Evolutionary conservation across 768 basidiomycete genomes (phyloP).

Genomic region (Lactifluus volemus): DNA sequence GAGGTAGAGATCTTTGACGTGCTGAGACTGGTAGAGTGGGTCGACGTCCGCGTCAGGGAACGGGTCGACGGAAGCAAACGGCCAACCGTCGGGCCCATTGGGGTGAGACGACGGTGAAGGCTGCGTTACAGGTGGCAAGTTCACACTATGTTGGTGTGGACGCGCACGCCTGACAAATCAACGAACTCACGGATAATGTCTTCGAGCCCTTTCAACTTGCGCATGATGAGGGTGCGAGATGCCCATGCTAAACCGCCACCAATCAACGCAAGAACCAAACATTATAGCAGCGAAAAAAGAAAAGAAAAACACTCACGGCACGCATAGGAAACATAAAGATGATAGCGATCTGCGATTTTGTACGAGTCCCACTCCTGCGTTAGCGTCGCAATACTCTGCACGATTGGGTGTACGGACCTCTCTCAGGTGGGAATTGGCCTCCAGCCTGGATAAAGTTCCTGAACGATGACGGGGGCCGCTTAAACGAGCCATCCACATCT

Average conservation of each 20-base stretch:
- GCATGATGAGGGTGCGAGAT: conserved; percentile 77
- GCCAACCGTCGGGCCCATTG: conserved; percentile 85
- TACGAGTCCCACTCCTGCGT: background rate
- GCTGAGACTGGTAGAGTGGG: conserved; percentile 54
- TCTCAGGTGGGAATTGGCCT: conserved; percentile 64
- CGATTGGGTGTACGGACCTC: conserved; percentile 39
- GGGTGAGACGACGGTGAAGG: conserved; percentile 76
- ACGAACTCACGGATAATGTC: conserved; percentile 59
- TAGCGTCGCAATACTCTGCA: background rate
- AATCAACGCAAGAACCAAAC: too few relatives aligned
- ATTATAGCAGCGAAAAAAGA: too few relatives aligned
- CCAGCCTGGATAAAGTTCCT: conserved; percentile 46
- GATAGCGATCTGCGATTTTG: conserved; percentile 61
- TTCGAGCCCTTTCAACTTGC: conserved; percentile 90
- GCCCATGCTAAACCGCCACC: conserved; percentile 68
- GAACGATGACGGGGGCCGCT: conserved; percentile 45
- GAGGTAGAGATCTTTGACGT: conserved; percentile 83
- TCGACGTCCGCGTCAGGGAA: conserved; percentile 74
- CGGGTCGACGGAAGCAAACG: conserved; percentile 61
- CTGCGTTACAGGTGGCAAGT: conserved; percentile 29
- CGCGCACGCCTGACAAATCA: background rate
- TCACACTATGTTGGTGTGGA: too few relatives aligned
- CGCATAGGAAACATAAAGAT: conserved; percentile 80
- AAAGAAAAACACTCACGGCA: conserved; percentile 51
- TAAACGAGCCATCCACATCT: conserved; percentile 58